phyloP scores from a whole-genome alignment of 192 early-diverging fungal species.

The Borealophlyctis nickersoniae region DNA sequence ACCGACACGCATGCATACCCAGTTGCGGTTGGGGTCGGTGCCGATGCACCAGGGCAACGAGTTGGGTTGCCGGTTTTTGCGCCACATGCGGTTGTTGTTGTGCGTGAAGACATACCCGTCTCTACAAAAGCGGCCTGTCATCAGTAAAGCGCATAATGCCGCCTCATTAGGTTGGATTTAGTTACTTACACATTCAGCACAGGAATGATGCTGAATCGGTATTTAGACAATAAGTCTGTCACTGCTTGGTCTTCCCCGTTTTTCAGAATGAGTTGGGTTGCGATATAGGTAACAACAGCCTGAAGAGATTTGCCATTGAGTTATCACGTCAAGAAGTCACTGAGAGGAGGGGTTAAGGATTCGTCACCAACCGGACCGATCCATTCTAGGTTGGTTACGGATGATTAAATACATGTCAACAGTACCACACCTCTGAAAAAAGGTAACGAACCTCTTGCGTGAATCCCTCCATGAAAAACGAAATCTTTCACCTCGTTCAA shows the following conservation, averaged over 20 bases:
- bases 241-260: conserved; percentile 48
- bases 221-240: conserved; percentile 44
- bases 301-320: no score
- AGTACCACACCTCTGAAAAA: not conserved
- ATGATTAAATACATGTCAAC: conserved; percentile 13
- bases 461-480: conserved; percentile 29
- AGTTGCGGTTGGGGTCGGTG: conserved; percentile 66
- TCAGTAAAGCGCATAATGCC: no score
- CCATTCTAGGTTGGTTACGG: conserved; percentile 44
- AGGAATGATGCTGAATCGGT: conserved; percentile 56
- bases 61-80: conserved; percentile 60
- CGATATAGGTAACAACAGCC: conserved; percentile 57
- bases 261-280: conserved; percentile 43
- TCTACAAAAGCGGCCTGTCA: not conserved
- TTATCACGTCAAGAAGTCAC: no score
- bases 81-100: conserved; percentile 56
- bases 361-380: no score
- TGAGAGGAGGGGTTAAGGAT: no score
- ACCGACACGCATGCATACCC: conserved; percentile 27
- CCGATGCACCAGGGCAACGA: conserved; percentile 30
- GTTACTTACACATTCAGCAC: conserved; percentile 49
- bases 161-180: no score
- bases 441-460: conserved; percentile 23
- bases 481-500: conserved; percentile 24
- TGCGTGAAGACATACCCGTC: conserved; percentile 63